phyloP scores from a whole-genome alignment of 2,329 filamentous ascomycete species.

The Fragosphaeria purpurea region DNA sequence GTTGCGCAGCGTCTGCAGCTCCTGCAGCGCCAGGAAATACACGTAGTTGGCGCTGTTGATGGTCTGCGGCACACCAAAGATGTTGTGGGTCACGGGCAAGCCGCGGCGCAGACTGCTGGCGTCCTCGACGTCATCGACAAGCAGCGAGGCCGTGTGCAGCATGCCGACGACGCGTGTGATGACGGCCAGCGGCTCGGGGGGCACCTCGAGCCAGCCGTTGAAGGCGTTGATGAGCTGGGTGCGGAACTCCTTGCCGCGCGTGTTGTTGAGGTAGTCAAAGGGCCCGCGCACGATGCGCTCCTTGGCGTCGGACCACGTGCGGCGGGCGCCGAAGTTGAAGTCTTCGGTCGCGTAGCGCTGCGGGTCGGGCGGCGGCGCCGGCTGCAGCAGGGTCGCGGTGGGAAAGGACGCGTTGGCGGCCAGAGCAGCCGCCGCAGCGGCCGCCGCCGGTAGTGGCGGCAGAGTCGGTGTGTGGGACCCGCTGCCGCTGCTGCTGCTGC shows the following conservation, averaged over 20 bases:
- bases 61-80: constrained; percentile 78
- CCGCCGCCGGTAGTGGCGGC: constrained; percentile 5
- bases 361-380: constrained; percentile 36
- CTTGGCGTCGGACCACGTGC: constrained; percentile 61
- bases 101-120: constrained; percentile 62
- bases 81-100: constrained; percentile 70
- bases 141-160: constrained; percentile 74
- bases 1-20: constrained; percentile 61
- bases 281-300: constrained; percentile 69
- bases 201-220: constrained; percentile 70
- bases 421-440: not conserved
- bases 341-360: constrained; percentile 45
- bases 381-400: constrained; percentile 18
- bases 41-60: constrained; percentile 89
- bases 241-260: constrained; percentile 79
- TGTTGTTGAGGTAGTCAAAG: constrained; percentile 68
- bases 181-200: constrained; percentile 55
- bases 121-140: constrained; percentile 85
- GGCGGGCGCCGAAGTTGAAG: constrained; percentile 39
- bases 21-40: constrained; percentile 70
- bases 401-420: not conserved
- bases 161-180: constrained; percentile 75
- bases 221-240: constrained; percentile 71
- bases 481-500: not conserved
- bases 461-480: not conserved